A percentile compares a stretch with the other conserved stretches of the same genome.
phyloP scores from a whole-genome alignment of 2,329 filamentous ascomycete species.

The Monilinia fructigena region DNA sequence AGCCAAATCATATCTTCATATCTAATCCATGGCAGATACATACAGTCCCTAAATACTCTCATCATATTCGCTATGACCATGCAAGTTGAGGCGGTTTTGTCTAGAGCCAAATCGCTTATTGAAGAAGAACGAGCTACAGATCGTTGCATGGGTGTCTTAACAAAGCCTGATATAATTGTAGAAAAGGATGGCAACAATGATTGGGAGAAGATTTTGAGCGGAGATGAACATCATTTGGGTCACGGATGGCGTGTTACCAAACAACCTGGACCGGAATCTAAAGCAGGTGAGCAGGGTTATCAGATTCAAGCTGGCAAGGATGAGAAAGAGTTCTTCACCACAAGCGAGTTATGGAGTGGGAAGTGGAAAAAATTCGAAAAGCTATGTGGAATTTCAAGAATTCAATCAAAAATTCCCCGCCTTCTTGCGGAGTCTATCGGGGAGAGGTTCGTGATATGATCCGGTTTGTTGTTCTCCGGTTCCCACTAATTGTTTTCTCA shows the following conservation, averaged over 20 bases:
- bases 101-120: slow-evolving; percentile 66
- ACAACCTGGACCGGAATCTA: slow-evolving; percentile 49
- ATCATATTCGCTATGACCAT: slow-evolving; percentile 77
- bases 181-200: slow-evolving; percentile 46
- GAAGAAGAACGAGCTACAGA: slow-evolving; percentile 53
- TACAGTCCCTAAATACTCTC: slow-evolving; percentile 66
- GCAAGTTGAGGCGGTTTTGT: slow-evolving; percentile 75
- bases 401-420: slow-evolving; percentile 50
- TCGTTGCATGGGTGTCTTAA: slow-evolving; percentile 73
- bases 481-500: slow-evolving; percentile 21
- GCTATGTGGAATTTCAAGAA: slow-evolving; percentile 52
- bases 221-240: slow-evolving; percentile 58
- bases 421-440: slow-evolving; percentile 49
- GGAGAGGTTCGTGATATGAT: slow-evolving; percentile 33
- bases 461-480: neutral
- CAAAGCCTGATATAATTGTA: slow-evolving; percentile 74
- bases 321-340: slow-evolving; percentile 52
- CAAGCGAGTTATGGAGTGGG: slow-evolving; percentile 46
- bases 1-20: neutral
- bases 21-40: slow-evolving; percentile 49
- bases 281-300: slow-evolving; percentile 32
- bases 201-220: slow-evolving; percentile 63
- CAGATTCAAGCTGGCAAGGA: slow-evolving; percentile 49
- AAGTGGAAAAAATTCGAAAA: slow-evolving; percentile 42
- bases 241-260: slow-evolving; percentile 81